These are phyloP conservation scores for Hanseniaspora mollemarum DNA, from an alignment of 805 yeast genomes.

Conservation along the genomic window DNA sequence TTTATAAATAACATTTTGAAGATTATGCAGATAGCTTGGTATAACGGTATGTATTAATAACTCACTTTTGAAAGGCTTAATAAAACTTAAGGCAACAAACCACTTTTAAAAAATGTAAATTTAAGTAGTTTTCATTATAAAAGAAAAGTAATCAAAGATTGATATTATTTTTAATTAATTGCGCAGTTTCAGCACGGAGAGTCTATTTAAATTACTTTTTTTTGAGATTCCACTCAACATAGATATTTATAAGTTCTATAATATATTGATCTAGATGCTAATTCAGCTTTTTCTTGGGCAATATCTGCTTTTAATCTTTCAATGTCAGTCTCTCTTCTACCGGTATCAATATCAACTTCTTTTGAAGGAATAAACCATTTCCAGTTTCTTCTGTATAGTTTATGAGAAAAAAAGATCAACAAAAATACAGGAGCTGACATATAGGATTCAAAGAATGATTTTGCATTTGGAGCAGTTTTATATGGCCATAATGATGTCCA, in stretches of 20 bases:
- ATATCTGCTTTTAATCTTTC: constrained; percentile 43
- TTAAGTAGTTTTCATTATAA: no score
- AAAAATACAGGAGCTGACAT: constrained; percentile 59
- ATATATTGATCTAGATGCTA: constrained; percentile 38
- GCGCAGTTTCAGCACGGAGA: no score
- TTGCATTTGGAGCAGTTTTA: constrained; percentile 33
- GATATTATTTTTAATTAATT: no score
- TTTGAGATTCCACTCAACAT: constrained; percentile 31
- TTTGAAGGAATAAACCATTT: constrained; percentile 35
- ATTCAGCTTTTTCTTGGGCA: constrained; percentile 38
- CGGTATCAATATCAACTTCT: constrained; percentile 52
- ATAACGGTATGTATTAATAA: no score
- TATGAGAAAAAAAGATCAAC: constrained; percentile 46
- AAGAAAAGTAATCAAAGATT: no score
- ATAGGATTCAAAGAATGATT: constrained; percentile 52
- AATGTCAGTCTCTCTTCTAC: constrained; percentile 47
- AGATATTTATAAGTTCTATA: constrained; percentile 36
- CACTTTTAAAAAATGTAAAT: no score
- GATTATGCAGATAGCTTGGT: no score
- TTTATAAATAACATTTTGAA: no score
- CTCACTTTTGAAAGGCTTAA: no score
- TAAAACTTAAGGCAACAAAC: no score
- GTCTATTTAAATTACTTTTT: neutral
- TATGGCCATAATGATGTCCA: constrained; percentile 73
- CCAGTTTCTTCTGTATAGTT: constrained; percentile 39